Percentiles rank a stretch among this genome's conserved stretches.
Conservation (phyloP, 345 rosid genomes). For the Populus simonii region DNA sequence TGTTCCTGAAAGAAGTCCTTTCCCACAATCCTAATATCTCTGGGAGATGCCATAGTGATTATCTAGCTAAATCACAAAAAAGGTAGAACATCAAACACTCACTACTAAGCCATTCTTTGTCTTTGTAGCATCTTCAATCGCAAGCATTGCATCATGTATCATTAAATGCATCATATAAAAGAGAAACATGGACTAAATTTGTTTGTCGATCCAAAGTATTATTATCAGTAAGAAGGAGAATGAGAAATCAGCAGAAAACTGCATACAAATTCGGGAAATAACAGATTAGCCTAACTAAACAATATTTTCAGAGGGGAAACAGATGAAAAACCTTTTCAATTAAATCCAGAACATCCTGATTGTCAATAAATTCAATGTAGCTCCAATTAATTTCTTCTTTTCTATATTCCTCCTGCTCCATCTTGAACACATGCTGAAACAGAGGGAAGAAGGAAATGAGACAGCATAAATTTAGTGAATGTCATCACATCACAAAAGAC, state of each 20-base stretch:
- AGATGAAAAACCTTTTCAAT: constrained; percentile 78
- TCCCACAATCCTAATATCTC: background rate
- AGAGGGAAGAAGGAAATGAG: constrained; percentile 11
- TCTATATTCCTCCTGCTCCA: constrained; percentile 97
- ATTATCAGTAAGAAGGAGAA: background rate
- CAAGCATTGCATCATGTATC: background rate
- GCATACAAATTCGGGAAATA: background rate
- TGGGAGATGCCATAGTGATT: background rate
- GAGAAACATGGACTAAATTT: background rate
- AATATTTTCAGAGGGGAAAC: constrained; percentile 1
- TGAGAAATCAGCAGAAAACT: background rate
- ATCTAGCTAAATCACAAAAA: background rate
- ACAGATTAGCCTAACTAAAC: background rate
- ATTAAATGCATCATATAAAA: background rate
- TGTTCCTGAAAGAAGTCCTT: background rate
- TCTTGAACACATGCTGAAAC: constrained; percentile 97
- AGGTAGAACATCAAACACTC: background rate
- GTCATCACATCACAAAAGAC: constrained; percentile 10
- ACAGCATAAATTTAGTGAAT: background rate
- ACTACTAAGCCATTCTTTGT: background rate
- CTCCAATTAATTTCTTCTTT: constrained; percentile 98
- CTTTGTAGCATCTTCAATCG: background rate
- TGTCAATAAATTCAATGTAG: constrained; percentile 95
- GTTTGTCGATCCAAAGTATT: background rate
- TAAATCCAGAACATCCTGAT: constrained; percentile 95